Evolutionary conservation across 352 stramenopile genomes (phyloP), one percentile per base, ranked within the genome.

Genomic region (Lagenidium giganteum): DNA sequence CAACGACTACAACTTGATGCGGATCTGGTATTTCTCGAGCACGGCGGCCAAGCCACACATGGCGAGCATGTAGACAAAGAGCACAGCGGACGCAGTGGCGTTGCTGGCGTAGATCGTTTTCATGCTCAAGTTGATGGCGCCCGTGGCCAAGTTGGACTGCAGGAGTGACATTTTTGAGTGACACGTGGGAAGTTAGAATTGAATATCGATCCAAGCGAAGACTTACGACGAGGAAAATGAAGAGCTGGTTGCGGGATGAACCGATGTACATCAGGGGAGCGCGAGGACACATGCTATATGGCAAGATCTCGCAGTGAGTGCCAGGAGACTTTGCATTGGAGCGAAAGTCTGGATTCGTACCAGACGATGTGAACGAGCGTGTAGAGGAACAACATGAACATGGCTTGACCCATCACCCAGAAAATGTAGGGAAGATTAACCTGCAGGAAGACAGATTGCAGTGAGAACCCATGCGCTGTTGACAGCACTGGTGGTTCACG

Each of bases 1-100:
- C n/a, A n/a, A n/a, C n/a, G n/a, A n/a, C n/a, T n/a, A n/a, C n/a
- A 92, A 66, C 33, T 89, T 92, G 54, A 92, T 83, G 42, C 75
- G 75, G 44, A 93, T 56, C 17, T 69, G 34, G 4, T 42, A 41
- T 20, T 57, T 47, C 45, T 85, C 69, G n/a, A 93, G 49, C 17
- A 75, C 28, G 2, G 72, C 76, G 8, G 77, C 68, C 7, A 90
- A 45, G 16, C 63, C 33, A 4, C 65, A 88, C 16, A 90, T 55
- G 2, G 35, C 59, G 22, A 87, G 21, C 75, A 93, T 87, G 60
- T 93, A 90, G 31, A 55, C 26, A 5, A 65, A 34, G 3, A 90
- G 57, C 41, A 93, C 72, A 7, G 18, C 47, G 12, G 54, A 59
- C 16, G 77, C 75, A 9, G 59, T 52, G 3, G 32, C 12, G 5